These are phyloP conservation scores for Leccinum uliginosum DNA, from an alignment of 768 basidiomycete species.

Conservation along the genomic window DNA sequence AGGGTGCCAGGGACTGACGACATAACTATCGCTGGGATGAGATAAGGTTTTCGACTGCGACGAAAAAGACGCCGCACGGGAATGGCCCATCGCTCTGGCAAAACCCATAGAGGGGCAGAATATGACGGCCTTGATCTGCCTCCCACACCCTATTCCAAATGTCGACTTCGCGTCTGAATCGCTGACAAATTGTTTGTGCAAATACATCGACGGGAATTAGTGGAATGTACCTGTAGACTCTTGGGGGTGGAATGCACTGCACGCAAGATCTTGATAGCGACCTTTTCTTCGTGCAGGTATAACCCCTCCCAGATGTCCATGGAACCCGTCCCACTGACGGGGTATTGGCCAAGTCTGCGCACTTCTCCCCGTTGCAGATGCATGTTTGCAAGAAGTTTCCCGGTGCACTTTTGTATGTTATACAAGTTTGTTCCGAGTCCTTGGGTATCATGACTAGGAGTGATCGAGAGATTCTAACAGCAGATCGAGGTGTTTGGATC, in stretches of 20 bases:
- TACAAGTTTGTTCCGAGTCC: conserved; percentile 49
- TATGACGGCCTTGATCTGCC: conserved; percentile 45
- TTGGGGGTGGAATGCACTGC: conserved; percentile 46
- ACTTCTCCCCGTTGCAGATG: conserved; percentile 53
- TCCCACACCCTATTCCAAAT: conserved; percentile 56
- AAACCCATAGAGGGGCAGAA: conserved; percentile 57
- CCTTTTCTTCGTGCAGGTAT: conserved; percentile 51
- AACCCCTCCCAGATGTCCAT: conserved; percentile 56
- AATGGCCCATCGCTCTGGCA: conserved; percentile 54
- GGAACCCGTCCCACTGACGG: conserved; percentile 47
- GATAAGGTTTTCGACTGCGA: neutral
- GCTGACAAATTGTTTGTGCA: conserved; percentile 27
- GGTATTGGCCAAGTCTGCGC: conserved; percentile 41
- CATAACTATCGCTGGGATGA: conserved; percentile 36
- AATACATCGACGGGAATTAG: neutral
- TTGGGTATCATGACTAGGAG: conserved; percentile 27
- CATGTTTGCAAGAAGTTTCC: conserved; percentile 45
- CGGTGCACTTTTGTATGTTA: conserved; percentile 43
- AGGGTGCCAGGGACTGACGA: conserved; percentile 55
- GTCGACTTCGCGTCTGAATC: conserved; percentile 49
- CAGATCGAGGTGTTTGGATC: conserved; percentile 13
- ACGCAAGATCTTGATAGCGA: conserved; percentile 53
- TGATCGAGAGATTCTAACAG: conserved; percentile 20
- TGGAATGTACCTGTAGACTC: conserved; percentile 36
- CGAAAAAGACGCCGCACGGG: conserved; percentile 36